These are phyloP conservation scores for Malus hybrid DNA, from an alignment of 331 rosid species.

Conservation along the genomic window DNA sequence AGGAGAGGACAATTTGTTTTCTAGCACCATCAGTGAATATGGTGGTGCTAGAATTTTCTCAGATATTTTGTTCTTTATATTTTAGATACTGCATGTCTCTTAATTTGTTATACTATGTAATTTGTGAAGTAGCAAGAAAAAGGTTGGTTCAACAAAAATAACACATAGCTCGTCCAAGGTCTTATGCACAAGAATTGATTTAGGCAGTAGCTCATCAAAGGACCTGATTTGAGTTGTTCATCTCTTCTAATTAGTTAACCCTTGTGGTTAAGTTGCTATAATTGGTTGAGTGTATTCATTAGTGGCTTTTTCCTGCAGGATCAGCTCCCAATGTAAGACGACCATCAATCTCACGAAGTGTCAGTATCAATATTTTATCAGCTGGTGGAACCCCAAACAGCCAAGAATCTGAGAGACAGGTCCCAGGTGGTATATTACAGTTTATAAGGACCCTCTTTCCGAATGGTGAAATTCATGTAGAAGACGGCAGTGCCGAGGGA, in stretches of 20 bases:
- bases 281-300: neutral
- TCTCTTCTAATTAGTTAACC: neutral
- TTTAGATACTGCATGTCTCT: neutral
- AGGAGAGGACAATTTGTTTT: neutral
- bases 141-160: neutral
- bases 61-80: neutral
- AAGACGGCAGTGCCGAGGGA: constrained; percentile 59
- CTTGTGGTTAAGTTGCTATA: neutral
- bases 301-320: constrained; percentile 32
- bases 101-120: neutral
- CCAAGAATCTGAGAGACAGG: constrained; percentile 67
- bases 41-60: neutral
- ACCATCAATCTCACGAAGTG: constrained; percentile 43
- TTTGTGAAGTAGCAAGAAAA: neutral
- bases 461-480: constrained; percentile 81
- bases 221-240: neutral
- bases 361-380: constrained; percentile 53
- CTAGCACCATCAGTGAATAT: neutral
- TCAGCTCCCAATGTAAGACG: constrained; percentile 42
- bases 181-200: neutral
- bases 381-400: constrained; percentile 62
- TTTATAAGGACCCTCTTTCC: constrained; percentile 67
- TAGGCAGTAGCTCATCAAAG: neutral
- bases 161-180: neutral
- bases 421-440: constrained; percentile 56